phyloP scores from a whole-genome alignment of 1,284 basidiomycete genomes.

The Rhodotorula sp. region DNA sequence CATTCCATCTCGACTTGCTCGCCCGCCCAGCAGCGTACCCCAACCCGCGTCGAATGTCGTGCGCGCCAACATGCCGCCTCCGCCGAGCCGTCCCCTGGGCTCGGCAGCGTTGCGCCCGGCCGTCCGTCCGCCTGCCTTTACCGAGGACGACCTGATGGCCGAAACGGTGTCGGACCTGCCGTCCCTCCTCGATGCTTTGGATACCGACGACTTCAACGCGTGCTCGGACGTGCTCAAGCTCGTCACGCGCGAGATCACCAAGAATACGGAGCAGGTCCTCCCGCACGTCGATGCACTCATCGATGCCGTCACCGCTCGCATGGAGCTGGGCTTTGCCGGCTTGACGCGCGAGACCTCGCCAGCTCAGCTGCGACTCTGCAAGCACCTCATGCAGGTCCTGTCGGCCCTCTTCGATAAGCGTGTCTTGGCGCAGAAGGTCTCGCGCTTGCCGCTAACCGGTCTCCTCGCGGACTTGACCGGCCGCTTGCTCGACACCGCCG shows the following conservation, averaged over 20 bases:
- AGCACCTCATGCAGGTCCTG: slow-evolving; percentile 91
- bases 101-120: not conserved
- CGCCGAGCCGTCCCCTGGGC: slow-evolving; percentile 13
- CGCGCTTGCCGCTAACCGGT: slow-evolving; percentile 71
- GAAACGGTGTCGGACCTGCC: slow-evolving; percentile 15
- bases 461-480: slow-evolving; percentile 83
- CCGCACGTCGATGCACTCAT: slow-evolving; percentile 81
- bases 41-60: not conserved
- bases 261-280: slow-evolving; percentile 60
- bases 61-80: not conserved
- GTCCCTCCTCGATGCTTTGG: slow-evolving; percentile 28
- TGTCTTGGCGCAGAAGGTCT: slow-evolving; percentile 74
- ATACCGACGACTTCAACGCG: slow-evolving; percentile 52
- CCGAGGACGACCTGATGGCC: slow-evolving; percentile 29
- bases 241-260: slow-evolving; percentile 63
- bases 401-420: slow-evolving; percentile 86
- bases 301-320: slow-evolving; percentile 81
- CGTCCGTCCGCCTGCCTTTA: slow-evolving; percentile 7
- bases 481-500: slow-evolving; percentile 86
- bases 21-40: slow-evolving; percentile 6
- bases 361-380: slow-evolving; percentile 83
- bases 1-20: slow-evolving; percentile 23
- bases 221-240: slow-evolving; percentile 91
- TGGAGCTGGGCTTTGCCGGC: slow-evolving; percentile 82
- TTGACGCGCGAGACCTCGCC: slow-evolving; percentile 58